Base-by-base conservation (phyloP, 108 stramenopile genomes). In the Conticribra weissflogii region DNA sequence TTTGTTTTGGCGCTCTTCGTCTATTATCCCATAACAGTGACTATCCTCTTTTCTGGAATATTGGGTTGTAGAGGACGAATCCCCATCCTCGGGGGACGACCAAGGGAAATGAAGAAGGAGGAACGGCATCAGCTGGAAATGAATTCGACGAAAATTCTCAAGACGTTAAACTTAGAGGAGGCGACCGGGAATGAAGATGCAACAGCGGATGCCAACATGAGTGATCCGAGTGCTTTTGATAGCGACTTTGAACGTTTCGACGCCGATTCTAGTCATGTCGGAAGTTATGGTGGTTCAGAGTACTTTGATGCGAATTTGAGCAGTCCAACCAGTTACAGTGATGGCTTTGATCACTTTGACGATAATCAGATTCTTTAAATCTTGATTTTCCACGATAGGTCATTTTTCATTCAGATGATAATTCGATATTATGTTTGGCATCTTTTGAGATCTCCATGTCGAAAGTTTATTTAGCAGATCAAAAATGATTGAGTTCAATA, bases 41-140 rank as follows among this genome's bases (percentile, higher is more conserved):
- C 81, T 5, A 56, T 82, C 18, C 41, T 85, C 3, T 82, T 85
- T 41, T 76, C 81, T 19, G 84, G 84, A 24, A 53, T 73, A 15
- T 68, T 85, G 52, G 77, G 81, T 24, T 84, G 83, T 49, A 29
- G 63, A n/a, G 82, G 82, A 36, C 76, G 80, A 18, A 63, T 81
- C 16, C 80, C 83, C 12, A 51, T 84, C 28, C 52, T 84, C 22
- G 83, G 80, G 22, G 83, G 83, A 7, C 72, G 83, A 17, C 83
- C 83, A 28, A 44, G 67, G 22, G 83, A 84, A 54, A 66, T 81
- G 27, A 62, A 67, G 31, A 73, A 72, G 23, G 78, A 81, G 27
- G 25, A n/a, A 34, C 33, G 58, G 34, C 61, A 79, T 63, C 54
- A 59, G 3, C 34, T 72, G 71, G 68, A 31, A 17, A 79, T 72